phyloP scores from a whole-genome alignment of 768 basidiomycete genomes.

The Amanita pallidorosea region DNA sequence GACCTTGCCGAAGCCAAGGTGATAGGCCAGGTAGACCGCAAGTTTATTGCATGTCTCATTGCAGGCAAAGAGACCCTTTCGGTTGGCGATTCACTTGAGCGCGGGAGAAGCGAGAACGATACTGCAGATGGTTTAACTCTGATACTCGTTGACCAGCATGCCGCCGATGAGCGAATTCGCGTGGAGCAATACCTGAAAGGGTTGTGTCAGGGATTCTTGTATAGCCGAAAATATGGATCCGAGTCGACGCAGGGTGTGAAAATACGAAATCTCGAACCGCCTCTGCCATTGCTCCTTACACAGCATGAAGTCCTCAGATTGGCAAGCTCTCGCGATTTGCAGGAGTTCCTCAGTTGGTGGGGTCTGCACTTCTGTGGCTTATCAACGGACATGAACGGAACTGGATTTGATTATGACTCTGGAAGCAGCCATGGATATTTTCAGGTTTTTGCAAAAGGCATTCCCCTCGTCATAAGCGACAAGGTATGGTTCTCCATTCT shows the following conservation, averaged over 20 bases:
- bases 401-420: constrained; percentile 14
- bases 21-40: constrained; percentile 80
- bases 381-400: constrained; percentile 10
- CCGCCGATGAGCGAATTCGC: constrained; percentile 92
- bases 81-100: constrained; percentile 9
- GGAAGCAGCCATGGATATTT: constrained; percentile 33
- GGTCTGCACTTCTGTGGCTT: constrained; percentile 47
- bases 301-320: constrained; percentile 48
- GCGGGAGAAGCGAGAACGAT: constrained; percentile 2
- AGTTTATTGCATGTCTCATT: constrained; percentile 77
- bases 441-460: constrained; percentile 51
- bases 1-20: constrained; percentile 49
- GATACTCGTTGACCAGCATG: constrained; percentile 91
- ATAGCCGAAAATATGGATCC: constrained; percentile 20
- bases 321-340: constrained; percentile 26
- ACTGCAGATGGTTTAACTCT: constrained; percentile 24
- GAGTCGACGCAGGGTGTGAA: constrained; percentile 21
- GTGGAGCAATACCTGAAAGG: constrained; percentile 75
- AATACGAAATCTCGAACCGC: constrained; percentile 36
- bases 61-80: constrained; percentile 11
- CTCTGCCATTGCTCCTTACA: constrained; percentile 56
- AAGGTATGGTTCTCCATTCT: constrained; percentile 45
- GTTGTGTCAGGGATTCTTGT: constrained; percentile 61
- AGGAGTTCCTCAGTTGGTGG: constrained; percentile 51
- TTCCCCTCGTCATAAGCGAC: constrained; percentile 64